Conservation (phyloP, 2,329 filamentous ascomycete species). For the Nemania serpens region DNA sequence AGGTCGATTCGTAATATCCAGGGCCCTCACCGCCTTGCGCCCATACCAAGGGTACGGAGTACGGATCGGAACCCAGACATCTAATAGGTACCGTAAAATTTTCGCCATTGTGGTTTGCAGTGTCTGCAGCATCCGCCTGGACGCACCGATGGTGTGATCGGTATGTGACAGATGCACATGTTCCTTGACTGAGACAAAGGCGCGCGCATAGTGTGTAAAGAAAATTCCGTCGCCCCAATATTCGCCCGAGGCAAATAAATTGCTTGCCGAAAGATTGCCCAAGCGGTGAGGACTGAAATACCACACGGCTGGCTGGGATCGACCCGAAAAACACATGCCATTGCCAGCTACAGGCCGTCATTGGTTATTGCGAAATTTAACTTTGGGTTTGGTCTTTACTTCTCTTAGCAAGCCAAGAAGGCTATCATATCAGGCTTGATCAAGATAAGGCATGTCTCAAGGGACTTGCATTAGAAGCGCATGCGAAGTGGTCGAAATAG, state of each 20-base stretch:
- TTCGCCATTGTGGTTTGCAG: slow-evolving; percentile 11
- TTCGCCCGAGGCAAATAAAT: slow-evolving; percentile 11
- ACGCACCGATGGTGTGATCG: slow-evolving; percentile 7
- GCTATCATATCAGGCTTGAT: background rate
- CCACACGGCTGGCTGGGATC: background rate
- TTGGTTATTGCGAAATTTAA: slow-evolving; percentile 8
- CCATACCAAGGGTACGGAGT: background rate
- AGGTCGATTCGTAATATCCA: background rate
- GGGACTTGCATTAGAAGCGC: slow-evolving; percentile 2
- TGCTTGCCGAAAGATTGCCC: slow-evolving; percentile 7
- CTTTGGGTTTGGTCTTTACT: slow-evolving; percentile 3
- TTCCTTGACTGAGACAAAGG: slow-evolving; percentile 11
- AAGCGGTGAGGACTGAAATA: slow-evolving; percentile 18
- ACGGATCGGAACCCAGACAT: slow-evolving; percentile 7
- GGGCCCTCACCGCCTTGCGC: slow-evolving; percentile 14
- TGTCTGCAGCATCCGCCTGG: background rate
- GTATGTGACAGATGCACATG: slow-evolving; percentile 8
- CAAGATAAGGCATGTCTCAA: slow-evolving; percentile 6
- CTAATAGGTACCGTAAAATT: background rate
- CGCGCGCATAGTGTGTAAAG: slow-evolving; percentile 3
- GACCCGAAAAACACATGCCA: background rate
- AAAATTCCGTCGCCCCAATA: slow-evolving; percentile 1
- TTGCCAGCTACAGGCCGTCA: slow-evolving; percentile 1
- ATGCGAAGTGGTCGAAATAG: slow-evolving; percentile 11
- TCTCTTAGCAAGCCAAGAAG: slow-evolving; percentile 12